Conservation (phyloP, 2,329 filamentous ascomycete genomes). For the Leptographium radiaticola region DNA sequence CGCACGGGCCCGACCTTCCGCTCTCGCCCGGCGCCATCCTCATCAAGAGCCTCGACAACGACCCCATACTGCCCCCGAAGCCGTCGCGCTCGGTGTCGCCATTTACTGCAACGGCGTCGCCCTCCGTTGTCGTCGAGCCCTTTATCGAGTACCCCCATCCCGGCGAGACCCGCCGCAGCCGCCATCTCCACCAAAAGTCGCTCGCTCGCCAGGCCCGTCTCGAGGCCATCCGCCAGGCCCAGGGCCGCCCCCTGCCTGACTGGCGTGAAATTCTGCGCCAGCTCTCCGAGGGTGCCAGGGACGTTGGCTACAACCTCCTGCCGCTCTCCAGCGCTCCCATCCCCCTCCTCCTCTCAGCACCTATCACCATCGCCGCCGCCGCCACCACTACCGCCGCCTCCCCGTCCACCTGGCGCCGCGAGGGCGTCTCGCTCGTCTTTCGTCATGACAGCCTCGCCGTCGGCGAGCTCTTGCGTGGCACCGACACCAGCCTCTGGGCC, state of each 20-base stretch:
- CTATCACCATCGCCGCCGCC: neutral
- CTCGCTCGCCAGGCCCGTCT: slow-evolving; percentile 24
- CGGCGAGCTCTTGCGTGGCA: slow-evolving; percentile 10
- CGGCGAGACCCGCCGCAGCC: slow-evolving; percentile 13
- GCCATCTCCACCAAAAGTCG: slow-evolving; percentile 12
- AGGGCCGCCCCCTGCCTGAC: slow-evolving; percentile 18
- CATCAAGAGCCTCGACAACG: slow-evolving; percentile 12
- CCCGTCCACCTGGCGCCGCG: slow-evolving; percentile 1
- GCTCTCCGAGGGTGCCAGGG: slow-evolving; percentile 16
- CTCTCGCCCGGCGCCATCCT: slow-evolving; percentile 9
- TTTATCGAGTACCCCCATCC: slow-evolving; percentile 10
- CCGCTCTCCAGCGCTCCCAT: neutral
- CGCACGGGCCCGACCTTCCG: neutral
- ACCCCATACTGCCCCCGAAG: slow-evolving; percentile 10
- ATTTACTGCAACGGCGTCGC: neutral
- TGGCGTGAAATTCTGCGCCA: slow-evolving; percentile 27
- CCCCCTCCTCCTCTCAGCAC: neutral
- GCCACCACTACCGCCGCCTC: neutral
- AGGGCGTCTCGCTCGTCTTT: slow-evolving; percentile 16
- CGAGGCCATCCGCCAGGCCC: slow-evolving; percentile 19
- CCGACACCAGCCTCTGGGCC: slow-evolving; percentile 15
- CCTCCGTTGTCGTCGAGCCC: slow-evolving; percentile 18
- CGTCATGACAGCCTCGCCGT: slow-evolving; percentile 7
- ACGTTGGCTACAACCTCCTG: neutral
- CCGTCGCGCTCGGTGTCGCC: neutral